Base-by-base conservation (phyloP, 768 basidiomycete species). In the Hortiboletus campestris region DNA sequence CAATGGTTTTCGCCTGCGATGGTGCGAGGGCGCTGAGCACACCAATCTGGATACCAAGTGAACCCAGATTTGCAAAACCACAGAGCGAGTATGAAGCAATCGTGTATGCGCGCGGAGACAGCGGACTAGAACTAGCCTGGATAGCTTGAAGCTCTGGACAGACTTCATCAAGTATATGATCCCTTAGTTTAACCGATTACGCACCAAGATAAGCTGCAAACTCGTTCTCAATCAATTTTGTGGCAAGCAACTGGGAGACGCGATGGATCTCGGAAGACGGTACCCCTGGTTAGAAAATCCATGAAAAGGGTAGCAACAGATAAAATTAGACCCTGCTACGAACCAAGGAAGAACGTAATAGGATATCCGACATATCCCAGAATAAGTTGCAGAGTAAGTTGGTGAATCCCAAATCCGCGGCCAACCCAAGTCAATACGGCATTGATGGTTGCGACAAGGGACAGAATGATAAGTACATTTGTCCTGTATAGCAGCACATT, bases 291-390 rank as follows among this genome's bases (percentile, higher is more conserved):
- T 0, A 22, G 13, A 16, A 38, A 14, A 42, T 52, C 31, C 32
- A 31, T 59, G 43, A 62, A 55, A 46, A 44, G 12, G 16, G 41
- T 43, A 41, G 17, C n/a, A 2, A 32, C 41, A 19, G 14, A 4
- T 4, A 17, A n/a, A 4, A 5, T 20, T 22, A 10, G 13, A 45
- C 19, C n/a, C 25, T 5, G 31, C 38, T 8, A 60, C 71, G 41
- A 40, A 70, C 76, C 80, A 56, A 84, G 74, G 76, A 93, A 84
- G 78, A 93, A 93, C 2, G 89, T 82, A 57, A 96, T 58, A 29
- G 94, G 94, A 73, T 95, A 95, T 76, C 90, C 89, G 62, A 94
- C 70, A 74, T 97, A 95, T 39, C 91, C 85, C 56, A 94, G 74
- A 62, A 94, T 79, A 57, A 95, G 83, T 68, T 95, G 85, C 22